Conservation (phyloP, 148 eudicot species). For the Gaultheria prostrata region DNA sequence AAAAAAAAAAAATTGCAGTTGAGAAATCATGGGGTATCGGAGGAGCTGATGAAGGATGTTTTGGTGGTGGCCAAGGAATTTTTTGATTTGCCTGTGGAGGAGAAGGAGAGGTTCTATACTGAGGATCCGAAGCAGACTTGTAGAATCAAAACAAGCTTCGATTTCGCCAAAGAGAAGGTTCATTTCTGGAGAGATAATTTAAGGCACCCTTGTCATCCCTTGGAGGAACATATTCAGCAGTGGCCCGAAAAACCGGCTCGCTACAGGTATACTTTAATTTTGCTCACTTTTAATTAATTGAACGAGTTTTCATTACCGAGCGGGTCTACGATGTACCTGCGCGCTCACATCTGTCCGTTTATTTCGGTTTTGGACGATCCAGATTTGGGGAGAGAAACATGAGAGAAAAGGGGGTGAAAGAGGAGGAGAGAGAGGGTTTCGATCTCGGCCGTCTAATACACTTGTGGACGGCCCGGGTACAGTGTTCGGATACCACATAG, state of each 20-base stretch:
- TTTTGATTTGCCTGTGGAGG: constrained; percentile 8
- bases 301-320: no score
- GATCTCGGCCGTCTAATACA: no score
- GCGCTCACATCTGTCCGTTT: no score
- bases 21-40: constrained; percentile 14
- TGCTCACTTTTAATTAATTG: background rate
- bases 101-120: background rate
- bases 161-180: background rate
- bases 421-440: no score
- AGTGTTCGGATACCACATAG: no score
- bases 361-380: no score
- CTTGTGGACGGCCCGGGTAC: no score
- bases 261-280: background rate
- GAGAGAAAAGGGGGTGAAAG: no score
- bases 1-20: background rate
- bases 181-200: constrained; percentile 7
- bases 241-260: constrained; percentile 15
- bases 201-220: constrained; percentile 1
- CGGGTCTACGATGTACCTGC: no score
- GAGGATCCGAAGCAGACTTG: background rate
- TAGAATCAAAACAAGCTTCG: background rate
- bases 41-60: constrained; percentile 11
- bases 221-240: background rate
- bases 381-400: no score
- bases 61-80: background rate